These are phyloP conservation scores for Pichia sp. DNA, from an alignment of 1,139 yeast genomes.

Conservation along the genomic window DNA sequence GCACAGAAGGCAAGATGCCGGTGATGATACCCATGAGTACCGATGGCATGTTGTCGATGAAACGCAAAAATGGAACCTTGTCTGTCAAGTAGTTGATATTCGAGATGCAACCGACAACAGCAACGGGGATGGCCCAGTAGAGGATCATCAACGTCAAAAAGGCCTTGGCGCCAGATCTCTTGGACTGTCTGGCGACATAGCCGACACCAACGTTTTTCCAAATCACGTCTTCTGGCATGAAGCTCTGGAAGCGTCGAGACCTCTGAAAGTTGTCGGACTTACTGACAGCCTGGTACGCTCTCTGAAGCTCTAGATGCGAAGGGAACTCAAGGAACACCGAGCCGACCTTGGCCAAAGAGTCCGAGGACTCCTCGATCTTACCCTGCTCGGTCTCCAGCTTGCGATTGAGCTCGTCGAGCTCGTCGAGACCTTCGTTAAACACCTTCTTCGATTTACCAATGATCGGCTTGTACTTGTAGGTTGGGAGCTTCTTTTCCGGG, in stretches of 20 bases:
- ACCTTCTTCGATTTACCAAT: slow-evolving; percentile 86
- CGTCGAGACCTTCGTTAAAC: slow-evolving; percentile 62
- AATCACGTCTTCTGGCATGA: slow-evolving; percentile 69
- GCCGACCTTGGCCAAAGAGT: slow-evolving; percentile 44
- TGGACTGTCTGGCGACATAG: slow-evolving; percentile 40
- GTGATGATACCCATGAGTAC: slow-evolving; percentile 75
- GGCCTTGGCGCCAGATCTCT: slow-evolving; percentile 38
- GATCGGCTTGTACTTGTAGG: slow-evolving; percentile 56
- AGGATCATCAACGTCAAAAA: slow-evolving; percentile 54
- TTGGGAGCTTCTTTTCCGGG: slow-evolving; percentile 73
- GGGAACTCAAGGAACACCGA: slow-evolving; percentile 86
- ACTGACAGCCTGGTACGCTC: slow-evolving; percentile 78
- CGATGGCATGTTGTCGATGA: slow-evolving; percentile 65
- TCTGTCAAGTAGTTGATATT: slow-evolving; percentile 70
- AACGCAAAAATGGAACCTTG: slow-evolving; percentile 63
- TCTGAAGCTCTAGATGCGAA: slow-evolving; percentile 81
- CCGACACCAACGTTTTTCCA: slow-evolving; percentile 68
- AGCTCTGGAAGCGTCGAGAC: slow-evolving; percentile 46
- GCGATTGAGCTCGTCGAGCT: slow-evolving; percentile 61
- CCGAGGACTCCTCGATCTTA: slow-evolving; percentile 31
- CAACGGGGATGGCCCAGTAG: slow-evolving; percentile 94
- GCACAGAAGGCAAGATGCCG: slow-evolving; percentile 78
- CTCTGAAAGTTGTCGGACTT: slow-evolving; percentile 39
- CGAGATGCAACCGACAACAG: slow-evolving; percentile 90
- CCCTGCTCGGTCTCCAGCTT: slow-evolving; percentile 60